phyloP scores from a whole-genome alignment of 2,329 filamentous ascomycete genomes.

The Aspergillus amoenus region DNA sequence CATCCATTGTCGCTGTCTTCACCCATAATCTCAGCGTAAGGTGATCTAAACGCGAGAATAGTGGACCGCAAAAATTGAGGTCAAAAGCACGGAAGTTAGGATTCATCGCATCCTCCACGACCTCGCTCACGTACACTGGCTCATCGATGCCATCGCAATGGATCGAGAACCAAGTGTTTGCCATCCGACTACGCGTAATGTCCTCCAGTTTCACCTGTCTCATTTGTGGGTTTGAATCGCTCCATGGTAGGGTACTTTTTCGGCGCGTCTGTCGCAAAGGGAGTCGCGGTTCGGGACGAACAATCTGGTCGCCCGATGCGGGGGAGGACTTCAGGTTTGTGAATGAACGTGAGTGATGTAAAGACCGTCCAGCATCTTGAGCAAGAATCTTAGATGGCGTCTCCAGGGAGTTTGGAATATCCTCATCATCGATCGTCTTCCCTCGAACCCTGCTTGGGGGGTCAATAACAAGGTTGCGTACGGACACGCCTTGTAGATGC shows the following conservation, averaged over 20 bases:
- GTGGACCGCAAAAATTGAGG: slow-evolving; percentile 61
- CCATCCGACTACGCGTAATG: slow-evolving; percentile 68
- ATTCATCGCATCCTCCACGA: slow-evolving; percentile 77
- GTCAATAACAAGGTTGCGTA: slow-evolving; percentile 78
- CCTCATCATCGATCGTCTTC: slow-evolving; percentile 74
- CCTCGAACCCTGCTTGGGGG: slow-evolving; percentile 51
- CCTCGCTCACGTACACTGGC: slow-evolving; percentile 88
- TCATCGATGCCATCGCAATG: slow-evolving; percentile 66
- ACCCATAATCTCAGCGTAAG: slow-evolving; percentile 75
- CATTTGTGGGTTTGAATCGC: slow-evolving; percentile 55
- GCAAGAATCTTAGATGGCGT: slow-evolving; percentile 66
- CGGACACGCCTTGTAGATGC: slow-evolving; percentile 80
- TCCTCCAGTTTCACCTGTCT: slow-evolving; percentile 76
- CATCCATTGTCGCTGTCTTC: slow-evolving; percentile 52
- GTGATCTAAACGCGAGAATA: slow-evolving; percentile 63
- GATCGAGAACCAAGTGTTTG: slow-evolving; percentile 86
- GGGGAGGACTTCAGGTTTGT: slow-evolving; percentile 48
- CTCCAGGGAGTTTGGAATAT: slow-evolving; percentile 64
- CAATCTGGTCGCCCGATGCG: slow-evolving; percentile 1
- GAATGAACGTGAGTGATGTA: slow-evolving; percentile 61
- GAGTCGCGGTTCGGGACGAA: slow-evolving; percentile 18
- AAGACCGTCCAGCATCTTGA: slow-evolving; percentile 48
- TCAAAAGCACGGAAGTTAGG: slow-evolving; percentile 88
- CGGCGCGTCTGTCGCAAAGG: slow-evolving; percentile 39
- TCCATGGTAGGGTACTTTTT: slow-evolving; percentile 64